Evolutionary conservation across 164 flowering plant species (phyloP).

Genomic region (Paratinospora sagittata): DNA sequence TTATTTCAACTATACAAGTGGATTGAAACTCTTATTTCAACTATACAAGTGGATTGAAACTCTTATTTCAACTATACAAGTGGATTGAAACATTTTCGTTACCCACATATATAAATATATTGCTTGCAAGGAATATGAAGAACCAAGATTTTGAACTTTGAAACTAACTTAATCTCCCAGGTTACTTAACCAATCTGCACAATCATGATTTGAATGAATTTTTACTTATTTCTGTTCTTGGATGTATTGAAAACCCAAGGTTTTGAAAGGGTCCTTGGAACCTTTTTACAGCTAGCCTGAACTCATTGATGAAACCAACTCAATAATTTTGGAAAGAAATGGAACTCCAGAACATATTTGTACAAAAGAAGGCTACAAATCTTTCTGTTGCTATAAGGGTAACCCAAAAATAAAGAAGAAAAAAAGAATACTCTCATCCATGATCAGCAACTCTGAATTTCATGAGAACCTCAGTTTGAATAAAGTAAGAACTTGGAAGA

Average conservation of each 20-base stretch:
- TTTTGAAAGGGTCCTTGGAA: constrained; percentile 7
- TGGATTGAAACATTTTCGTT: neutral
- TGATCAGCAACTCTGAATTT: no score
- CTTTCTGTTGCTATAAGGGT: neutral
- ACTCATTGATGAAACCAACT: constrained; percentile 2
- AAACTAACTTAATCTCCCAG: neutral
- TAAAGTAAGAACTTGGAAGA: no score
- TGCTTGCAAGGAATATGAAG: neutral
- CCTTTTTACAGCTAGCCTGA: constrained; percentile 2
- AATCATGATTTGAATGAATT: neutral
- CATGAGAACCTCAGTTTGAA: no score
- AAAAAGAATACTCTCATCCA: neutral
- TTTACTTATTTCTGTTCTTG: neutral
- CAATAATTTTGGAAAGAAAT: neutral
- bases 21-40: no score
- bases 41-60: no score
- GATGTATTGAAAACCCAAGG: constrained; percentile 4
- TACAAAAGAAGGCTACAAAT: neutral
- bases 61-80: no score
- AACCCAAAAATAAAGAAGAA: neutral
- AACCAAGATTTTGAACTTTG: neutral
- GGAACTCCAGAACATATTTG: neutral
- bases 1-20: constrained; percentile 10
- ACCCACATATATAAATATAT: neutral
- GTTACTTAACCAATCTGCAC: neutral